phyloP scores from a whole-genome alignment of 2,329 filamentous ascomycete species.

The Colletotrichum aenigma region DNA sequence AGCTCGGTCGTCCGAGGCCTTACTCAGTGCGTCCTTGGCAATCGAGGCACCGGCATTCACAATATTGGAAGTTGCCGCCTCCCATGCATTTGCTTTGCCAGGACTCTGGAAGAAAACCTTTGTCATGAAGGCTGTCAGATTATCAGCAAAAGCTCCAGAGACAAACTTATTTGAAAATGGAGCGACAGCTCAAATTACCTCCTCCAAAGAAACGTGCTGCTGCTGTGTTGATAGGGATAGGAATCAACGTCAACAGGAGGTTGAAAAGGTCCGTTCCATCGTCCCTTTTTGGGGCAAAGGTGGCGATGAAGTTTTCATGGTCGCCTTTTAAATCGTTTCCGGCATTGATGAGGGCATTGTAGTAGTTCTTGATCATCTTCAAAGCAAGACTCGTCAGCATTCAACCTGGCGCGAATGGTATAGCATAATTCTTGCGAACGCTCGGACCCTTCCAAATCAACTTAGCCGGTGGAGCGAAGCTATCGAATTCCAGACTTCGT shows the following conservation, averaged over 20 bases:
- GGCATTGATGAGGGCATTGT: not conserved
- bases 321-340: not conserved
- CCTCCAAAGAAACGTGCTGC: not conserved
- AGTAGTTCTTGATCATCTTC: not conserved
- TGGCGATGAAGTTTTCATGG: not conserved
- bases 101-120: not conserved
- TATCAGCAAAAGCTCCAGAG: not conserved
- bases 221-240: not conserved
- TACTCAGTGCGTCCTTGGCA: not conserved
- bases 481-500: not conserved
- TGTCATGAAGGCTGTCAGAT: not conserved
- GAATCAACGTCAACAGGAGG: not conserved
- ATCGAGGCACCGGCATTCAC: not conserved
- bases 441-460: not conserved
- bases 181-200: not conserved
- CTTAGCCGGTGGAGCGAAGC: not conserved
- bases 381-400: not conserved
- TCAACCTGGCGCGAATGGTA: not conserved
- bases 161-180: fast-evolving
- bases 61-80: not conserved
- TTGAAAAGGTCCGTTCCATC: not conserved
- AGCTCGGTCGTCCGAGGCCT: not conserved
- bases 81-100: not conserved
- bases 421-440: not conserved
- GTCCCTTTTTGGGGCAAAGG: not conserved